Evolutionary conservation across 768 basidiomycete species (phyloP).

Genomic region (Porphyrellus cyaneotinctus): DNA sequence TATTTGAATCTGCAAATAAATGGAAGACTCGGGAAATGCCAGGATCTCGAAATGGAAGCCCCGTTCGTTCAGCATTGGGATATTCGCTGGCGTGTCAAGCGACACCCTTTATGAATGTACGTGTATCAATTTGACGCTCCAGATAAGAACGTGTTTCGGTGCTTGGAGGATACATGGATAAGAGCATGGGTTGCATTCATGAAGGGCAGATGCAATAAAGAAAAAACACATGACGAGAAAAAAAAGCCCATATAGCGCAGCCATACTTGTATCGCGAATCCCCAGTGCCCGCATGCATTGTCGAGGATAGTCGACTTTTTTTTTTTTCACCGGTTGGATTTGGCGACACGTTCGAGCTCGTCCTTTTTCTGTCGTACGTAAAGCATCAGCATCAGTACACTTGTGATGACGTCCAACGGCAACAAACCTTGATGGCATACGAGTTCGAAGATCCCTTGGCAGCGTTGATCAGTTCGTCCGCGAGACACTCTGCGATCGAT

Average conservation of each 20-base stretch:
- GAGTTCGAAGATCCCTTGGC: constrained; percentile 99
- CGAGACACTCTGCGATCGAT: constrained; percentile 97
- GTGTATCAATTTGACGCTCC: neutral
- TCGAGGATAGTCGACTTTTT: neutral
- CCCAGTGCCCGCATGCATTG: constrained; percentile 4
- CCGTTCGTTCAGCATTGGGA: neutral
- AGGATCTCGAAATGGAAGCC: constrained; percentile 1
- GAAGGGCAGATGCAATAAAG: constrained; percentile 11
- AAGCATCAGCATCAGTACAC: neutral
- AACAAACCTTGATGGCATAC: constrained; percentile 92
- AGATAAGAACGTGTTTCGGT: constrained; percentile 7
- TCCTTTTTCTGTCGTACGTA: constrained; percentile 78
- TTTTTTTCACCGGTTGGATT: constrained; percentile 96
- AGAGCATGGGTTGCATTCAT: constrained; percentile 28
- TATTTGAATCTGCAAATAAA: neutral
- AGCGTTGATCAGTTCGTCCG: constrained; percentile 99
- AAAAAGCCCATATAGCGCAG: constrained; percentile 22
- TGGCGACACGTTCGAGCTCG: constrained; percentile 99
- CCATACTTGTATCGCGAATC: constrained; percentile 19
- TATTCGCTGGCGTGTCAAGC: neutral
- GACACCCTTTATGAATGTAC: neutral
- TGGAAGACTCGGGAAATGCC: constrained; percentile 16
- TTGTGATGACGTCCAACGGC: neutral
- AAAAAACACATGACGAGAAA: constrained; percentile 7
- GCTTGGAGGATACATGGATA: constrained; percentile 17